Evolutionary conservation across 495 filamentous ascomycete species (phyloP).

Genomic region (Hypoxylon crocopeplum): DNA sequence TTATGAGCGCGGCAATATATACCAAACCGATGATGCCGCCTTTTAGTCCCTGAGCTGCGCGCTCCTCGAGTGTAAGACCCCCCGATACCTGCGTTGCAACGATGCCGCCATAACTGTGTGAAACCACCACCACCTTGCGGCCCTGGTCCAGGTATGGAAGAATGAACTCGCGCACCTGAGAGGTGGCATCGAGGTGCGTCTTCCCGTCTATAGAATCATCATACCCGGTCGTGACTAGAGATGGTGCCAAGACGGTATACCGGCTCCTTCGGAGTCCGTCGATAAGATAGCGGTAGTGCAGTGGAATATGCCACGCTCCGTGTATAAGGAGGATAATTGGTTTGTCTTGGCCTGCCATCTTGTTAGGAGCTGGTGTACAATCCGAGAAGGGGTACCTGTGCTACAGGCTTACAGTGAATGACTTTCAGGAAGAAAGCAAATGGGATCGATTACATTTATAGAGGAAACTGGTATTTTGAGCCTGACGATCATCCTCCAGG

Average conservation of each 20-base stretch:
- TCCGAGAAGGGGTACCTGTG: too few species aligned
- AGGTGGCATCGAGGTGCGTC: slow-evolving; percentile 37
- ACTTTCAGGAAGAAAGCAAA: too few species aligned
- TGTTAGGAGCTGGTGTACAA: too few species aligned
- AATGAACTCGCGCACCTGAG: slow-evolving; percentile 31
- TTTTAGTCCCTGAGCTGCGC: slow-evolving; percentile 26
- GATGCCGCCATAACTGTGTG: slow-evolving; percentile 53
- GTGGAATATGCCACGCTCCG: slow-evolving; percentile 52
- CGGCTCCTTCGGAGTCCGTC: slow-evolving; percentile 40
- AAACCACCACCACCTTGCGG: slow-evolving; percentile 43
- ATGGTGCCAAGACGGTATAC: slow-evolving; percentile 47
- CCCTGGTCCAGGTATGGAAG: slow-evolving; percentile 35
- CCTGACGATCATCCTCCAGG: too few species aligned
- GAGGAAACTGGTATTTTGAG: too few species aligned
- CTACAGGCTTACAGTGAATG: too few species aligned
- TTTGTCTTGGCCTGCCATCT: slow-evolving; percentile 20
- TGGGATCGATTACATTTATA: too few species aligned
- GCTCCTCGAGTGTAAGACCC: slow-evolving; percentile 37
- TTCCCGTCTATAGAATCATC: slow-evolving; percentile 33
- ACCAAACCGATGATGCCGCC: slow-evolving; percentile 52
- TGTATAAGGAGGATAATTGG: slow-evolving; percentile 52
- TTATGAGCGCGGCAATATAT: slow-evolving; percentile 49
- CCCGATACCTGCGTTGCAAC: slow-evolving; percentile 46
- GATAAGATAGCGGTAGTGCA: slow-evolving; percentile 46
- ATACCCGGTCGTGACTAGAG: slow-evolving; percentile 43